Percentiles rank a stretch among this genome's conserved stretches.
These are phyloP conservation scores for Trichoderma atrobrunneum DNA, from an alignment of 2,329 filamentous ascomycete species.

Conservation along the genomic window DNA sequence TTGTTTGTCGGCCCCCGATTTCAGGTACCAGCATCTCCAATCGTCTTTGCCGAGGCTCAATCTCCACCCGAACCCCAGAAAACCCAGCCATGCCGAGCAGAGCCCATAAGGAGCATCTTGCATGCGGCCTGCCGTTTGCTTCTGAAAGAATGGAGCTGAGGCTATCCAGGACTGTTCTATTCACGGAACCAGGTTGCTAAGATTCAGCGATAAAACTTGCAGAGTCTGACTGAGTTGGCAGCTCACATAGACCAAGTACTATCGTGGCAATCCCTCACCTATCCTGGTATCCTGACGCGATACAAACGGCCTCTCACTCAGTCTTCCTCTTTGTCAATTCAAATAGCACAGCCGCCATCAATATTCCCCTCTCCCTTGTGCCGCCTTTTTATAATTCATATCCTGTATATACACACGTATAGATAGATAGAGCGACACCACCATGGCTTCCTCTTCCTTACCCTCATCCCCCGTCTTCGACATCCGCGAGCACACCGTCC, in stretches of 20 bases:
- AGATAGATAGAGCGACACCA: background rate
- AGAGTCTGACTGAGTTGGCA: background rate
- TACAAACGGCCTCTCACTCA: background rate
- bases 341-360: background rate
- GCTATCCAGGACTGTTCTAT: background rate
- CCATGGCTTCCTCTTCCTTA: background rate
- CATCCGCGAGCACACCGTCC: slow-evolving; percentile 70
- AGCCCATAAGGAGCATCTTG: background rate
- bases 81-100: background rate
- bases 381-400: background rate
- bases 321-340: background rate
- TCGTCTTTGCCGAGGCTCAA: background rate
- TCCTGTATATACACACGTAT: background rate
- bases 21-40: background rate
- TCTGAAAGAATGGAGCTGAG: background rate
- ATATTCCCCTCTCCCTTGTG: background rate
- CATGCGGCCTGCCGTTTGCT: background rate
- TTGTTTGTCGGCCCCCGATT: background rate
- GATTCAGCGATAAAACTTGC: background rate
- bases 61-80: background rate
- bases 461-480: slow-evolving; percentile 45
- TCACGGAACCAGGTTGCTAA: background rate
- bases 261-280: background rate
- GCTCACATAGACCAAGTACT: background rate
- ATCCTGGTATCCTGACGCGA: background rate